These are phyloP conservation scores for Graphilbum ipis-grandicollis DNA, from an alignment of 2,329 filamentous ascomycete species.

Conservation along the genomic window DNA sequence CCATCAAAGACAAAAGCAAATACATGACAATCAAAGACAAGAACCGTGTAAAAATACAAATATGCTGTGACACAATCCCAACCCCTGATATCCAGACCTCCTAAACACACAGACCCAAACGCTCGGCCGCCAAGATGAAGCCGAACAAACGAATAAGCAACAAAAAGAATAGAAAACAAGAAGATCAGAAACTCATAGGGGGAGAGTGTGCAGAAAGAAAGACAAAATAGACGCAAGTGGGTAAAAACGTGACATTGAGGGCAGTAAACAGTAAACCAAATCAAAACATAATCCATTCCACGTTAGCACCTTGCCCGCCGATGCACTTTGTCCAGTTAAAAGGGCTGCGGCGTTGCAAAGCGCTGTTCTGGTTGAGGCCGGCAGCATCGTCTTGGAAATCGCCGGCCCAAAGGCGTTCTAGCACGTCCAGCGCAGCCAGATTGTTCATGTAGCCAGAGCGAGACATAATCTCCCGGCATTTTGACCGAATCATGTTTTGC, in stretches of 20 bases:
- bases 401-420: constrained; percentile 68
- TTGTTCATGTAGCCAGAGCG: constrained; percentile 92
- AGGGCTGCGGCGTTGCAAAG: constrained; percentile 23
- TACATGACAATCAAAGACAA: neutral
- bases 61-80: no score
- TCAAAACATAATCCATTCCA: constrained; percentile 52
- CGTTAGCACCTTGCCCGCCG: constrained; percentile 35
- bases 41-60: no score
- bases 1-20: neutral
- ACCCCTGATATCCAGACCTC: no score
- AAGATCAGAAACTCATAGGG: no score
- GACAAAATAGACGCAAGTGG: no score
- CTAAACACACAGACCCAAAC: no score
- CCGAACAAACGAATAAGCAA: no score
- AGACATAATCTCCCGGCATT: constrained; percentile 72
- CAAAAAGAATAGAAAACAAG: no score
- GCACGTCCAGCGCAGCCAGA: constrained; percentile 63
- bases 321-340: constrained; percentile 43
- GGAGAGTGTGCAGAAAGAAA: no score
- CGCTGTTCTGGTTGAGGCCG: constrained; percentile 15
- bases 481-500: constrained; percentile 58
- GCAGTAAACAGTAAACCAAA: neutral
- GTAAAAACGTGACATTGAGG: no score
- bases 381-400: constrained; percentile 24
- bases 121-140: no score